Evolutionary conservation across 768 basidiomycete genomes (phyloP).

Genomic region (Paxillus rubicundulus): DNA sequence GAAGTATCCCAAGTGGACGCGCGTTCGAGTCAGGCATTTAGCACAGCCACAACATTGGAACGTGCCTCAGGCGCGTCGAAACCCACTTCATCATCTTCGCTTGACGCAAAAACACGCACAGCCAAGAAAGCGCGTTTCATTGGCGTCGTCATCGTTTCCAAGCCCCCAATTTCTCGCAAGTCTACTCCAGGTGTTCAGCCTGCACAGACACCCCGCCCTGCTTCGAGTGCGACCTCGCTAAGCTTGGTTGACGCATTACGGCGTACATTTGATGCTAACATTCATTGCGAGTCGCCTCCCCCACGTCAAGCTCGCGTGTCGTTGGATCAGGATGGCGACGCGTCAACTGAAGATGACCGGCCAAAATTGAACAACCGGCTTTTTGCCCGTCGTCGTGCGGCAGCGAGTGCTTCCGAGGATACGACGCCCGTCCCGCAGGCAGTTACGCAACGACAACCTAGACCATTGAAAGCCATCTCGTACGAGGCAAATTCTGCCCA

Average conservation of each 20-base stretch:
- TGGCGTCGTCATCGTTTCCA: conserved; percentile 22
- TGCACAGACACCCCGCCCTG: not conserved
- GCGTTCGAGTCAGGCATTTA: not conserved
- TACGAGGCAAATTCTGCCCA: conserved; percentile 18
- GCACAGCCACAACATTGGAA: not conserved
- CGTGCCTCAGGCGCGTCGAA: not conserved
- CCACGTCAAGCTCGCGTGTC: not conserved
- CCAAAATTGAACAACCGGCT: conserved; percentile 12
- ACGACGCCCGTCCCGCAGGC: not conserved
- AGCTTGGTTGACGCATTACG: conserved; percentile 24
- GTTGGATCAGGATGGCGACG: not conserved
- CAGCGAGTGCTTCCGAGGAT: conserved; percentile 5
- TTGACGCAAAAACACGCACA: not conserved
- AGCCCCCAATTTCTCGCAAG: not conserved
- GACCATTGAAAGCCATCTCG: conserved; percentile 17
- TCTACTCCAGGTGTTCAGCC: not conserved
- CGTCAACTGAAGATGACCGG: conserved; percentile 20
- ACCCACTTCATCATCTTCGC: not conserved
- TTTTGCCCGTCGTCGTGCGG: not conserved
- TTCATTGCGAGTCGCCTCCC: not conserved
- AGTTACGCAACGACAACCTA: conserved; percentile 7
- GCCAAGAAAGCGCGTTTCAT: conserved; percentile 21
- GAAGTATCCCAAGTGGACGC: not conserved
- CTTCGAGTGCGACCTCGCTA: not conserved
- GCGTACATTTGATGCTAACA: conserved; percentile 28